Base-by-base conservation (phyloP, 163 green algal genomes). In the Dunaliella salina region DNA sequence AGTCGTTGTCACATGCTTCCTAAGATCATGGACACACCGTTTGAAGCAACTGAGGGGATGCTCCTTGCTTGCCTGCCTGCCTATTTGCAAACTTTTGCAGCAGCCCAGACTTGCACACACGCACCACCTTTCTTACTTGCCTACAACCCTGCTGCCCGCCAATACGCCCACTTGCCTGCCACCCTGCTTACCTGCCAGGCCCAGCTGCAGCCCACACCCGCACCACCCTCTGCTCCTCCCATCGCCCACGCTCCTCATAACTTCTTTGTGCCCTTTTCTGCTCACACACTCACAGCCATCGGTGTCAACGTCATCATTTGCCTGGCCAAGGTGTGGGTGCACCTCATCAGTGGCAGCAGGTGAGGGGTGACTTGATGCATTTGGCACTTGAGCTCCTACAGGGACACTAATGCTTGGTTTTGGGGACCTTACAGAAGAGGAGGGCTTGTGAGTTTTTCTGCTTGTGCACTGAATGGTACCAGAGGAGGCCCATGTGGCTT, bases 271-370 rank as follows among this genome's bases (percentile, higher is more conserved):
- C 33, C 17, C 30, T 22, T 63, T 4, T 11, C 13, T 32, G 80
- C 33, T 26, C 25, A 34, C 24, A 59, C 34, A 22, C 45, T 34
- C 45, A 45, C 81, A 84, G 95, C 95, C 20, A 96, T 98, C 82
- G 80, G 82, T 0, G 93, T 92, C 32, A 99, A 99, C 85, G 82
- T 93, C 20, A 87, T 93, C 24, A 98, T 99, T 50, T 96, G 98
- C 67, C 45, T 93, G 18, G 94, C 93, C 67, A 99, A 99, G 91
- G 80, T 96, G 26, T 92, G 85, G 4, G 95, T 93, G 1, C 98
- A 94, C 90, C 86, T 88, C 24, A 84, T 94, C 45, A 95, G 93
- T 29, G 92, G 91, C 79, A 95, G 91, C 90, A 95, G 92, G 92
- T 94, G 71, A 50, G 40, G 8, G 3, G 40, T 50, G 40, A 3